Evolutionary conservation across 2,329 filamentous ascomycete species (phyloP).

Genomic region (Aspergillus transmontanensis): DNA sequence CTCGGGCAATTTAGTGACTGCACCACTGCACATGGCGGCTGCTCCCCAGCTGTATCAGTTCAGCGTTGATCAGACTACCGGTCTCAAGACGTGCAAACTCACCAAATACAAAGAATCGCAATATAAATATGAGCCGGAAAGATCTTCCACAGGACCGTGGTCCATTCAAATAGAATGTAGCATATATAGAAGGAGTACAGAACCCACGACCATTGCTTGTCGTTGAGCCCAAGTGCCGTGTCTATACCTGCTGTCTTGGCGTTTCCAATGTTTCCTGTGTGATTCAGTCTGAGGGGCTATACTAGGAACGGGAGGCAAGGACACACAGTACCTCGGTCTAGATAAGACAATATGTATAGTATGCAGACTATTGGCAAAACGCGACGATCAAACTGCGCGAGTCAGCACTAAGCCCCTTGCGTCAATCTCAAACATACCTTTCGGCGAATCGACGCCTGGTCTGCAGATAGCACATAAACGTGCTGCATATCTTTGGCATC

Average conservation of each 20-base stretch:
- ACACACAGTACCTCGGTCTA: conserved; percentile 24
- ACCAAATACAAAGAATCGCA: conserved; percentile 25
- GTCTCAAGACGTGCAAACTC: background rate
- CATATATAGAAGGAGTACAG: conserved; percentile 30
- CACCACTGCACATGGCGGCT: conserved; percentile 28
- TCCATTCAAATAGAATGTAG: conserved; percentile 31
- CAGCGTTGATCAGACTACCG: background rate
- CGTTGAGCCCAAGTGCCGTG: conserved; percentile 20
- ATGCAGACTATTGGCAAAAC: conserved; percentile 27
- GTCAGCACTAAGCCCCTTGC: background rate
- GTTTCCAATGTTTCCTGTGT: conserved; percentile 27
- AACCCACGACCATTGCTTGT: conserved; percentile 28
- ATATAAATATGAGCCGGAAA: conserved; percentile 28
- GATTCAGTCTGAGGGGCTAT: background rate
- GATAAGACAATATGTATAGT: conserved; percentile 27
- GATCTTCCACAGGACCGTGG: conserved; percentile 28
- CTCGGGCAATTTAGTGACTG: conserved; percentile 22
- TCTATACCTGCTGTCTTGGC: conserved; percentile 28
- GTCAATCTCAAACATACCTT: background rate
- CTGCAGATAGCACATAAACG: background rate
- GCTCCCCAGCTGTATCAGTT: conserved; percentile 25
- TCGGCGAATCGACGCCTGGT: background rate
- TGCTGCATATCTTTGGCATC: background rate
- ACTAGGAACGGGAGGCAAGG: background rate
- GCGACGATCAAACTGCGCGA: conserved; percentile 22